Conservation (phyloP, 75 land plant genomes). For the Pinus tabuliformis region DNA sequence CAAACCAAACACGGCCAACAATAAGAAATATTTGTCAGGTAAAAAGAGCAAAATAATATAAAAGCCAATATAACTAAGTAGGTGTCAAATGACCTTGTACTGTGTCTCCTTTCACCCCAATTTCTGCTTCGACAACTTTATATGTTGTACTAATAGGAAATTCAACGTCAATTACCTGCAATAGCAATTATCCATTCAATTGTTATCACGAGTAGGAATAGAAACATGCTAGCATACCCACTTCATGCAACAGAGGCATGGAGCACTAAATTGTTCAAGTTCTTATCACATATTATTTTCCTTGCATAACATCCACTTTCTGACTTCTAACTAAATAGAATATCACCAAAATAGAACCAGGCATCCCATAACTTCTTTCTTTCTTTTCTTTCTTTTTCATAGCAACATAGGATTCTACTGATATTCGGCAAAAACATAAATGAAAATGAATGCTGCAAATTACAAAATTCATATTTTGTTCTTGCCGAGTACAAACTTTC, state of each 20-base stretch:
- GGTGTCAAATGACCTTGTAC: slow-evolving; percentile 55
- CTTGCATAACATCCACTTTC: not conserved
- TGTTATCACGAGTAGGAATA: not conserved
- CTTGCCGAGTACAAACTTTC: not conserved
- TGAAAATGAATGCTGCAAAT: not conserved
- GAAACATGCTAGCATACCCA: not conserved
- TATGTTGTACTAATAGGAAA: slow-evolving; percentile 74
- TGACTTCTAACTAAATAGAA: not conserved
- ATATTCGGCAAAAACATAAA: not conserved
- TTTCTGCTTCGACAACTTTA: slow-evolving; percentile 71
- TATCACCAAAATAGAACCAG: not conserved
- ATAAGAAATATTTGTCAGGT: not conserved
- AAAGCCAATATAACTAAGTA: not conserved
- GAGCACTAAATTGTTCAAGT: not conserved
- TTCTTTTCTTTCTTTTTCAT: not conserved
- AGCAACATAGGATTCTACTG: not conserved
- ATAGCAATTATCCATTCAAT: not conserved
- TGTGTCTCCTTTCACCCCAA: slow-evolving; percentile 87
- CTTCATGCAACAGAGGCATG: not conserved
- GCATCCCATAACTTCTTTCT: not conserved
- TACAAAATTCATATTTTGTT: not conserved
- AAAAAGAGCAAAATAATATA: not conserved
- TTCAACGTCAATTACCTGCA: slow-evolving; percentile 89
- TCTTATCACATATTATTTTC: not conserved
- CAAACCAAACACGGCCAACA: slow-evolving; percentile 1